Evolutionary conservation across 1,284 basidiomycete species (phyloP).

Genomic region (Caloboletus inedulis): DNA sequence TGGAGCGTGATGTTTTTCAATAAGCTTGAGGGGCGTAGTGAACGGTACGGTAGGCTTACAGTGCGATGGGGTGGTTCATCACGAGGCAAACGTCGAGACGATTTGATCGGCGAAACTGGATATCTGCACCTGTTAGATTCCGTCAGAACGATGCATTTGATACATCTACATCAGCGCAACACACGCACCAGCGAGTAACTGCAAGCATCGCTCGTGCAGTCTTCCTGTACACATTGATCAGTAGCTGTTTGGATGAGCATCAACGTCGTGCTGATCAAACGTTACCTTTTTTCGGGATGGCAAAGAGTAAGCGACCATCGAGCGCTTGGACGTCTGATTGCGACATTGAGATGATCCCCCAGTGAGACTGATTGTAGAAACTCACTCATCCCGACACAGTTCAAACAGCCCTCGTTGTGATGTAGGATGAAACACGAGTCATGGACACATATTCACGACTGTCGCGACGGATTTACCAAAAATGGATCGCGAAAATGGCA

Average conservation of each 20-base stretch:
- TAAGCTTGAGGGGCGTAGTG: neutral
- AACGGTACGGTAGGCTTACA: slow-evolving; percentile 45
- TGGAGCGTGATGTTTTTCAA: neutral
- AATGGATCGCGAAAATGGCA: neutral
- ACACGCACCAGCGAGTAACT: slow-evolving; percentile 67
- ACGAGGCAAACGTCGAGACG: slow-evolving; percentile 91
- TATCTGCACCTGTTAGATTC: slow-evolving; percentile 77
- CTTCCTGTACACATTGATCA: slow-evolving; percentile 53
- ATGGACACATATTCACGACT: neutral
- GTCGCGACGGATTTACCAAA: neutral
- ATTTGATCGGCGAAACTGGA: slow-evolving; percentile 89
- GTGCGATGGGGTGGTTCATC: slow-evolving; percentile 89
- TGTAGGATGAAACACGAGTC: neutral
- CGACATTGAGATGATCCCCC: neutral
- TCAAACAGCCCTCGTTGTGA: neutral
- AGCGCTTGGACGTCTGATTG: slow-evolving; percentile 47
- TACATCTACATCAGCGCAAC: neutral
- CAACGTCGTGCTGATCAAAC: neutral
- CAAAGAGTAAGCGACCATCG: slow-evolving; percentile 79
- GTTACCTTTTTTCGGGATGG: slow-evolving; percentile 96
- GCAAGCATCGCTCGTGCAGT: slow-evolving; percentile 89
- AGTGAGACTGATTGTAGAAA: neutral
- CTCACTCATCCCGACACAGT: slow-evolving; percentile 23
- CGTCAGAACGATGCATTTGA: neutral
- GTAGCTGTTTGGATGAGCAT: neutral